Conservation (phyloP, 2,329 filamentous ascomycete genomes). For the Penicillium sp. region DNA sequence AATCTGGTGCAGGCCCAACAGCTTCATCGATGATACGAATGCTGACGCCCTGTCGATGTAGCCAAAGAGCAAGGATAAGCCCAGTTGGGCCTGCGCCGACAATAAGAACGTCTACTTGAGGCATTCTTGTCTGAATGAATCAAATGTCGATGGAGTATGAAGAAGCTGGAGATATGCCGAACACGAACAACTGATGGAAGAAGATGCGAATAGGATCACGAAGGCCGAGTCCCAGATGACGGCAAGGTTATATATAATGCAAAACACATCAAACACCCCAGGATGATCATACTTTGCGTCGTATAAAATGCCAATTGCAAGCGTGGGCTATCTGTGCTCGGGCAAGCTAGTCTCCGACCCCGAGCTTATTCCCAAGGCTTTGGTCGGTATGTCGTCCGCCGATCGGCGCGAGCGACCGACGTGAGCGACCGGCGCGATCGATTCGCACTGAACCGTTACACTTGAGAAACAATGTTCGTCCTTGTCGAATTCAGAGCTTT, state of each 20-base stretch:
- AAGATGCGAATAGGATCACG: no score
- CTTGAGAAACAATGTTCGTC: constrained; percentile 1
- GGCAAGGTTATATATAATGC: no score
- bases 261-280: no score
- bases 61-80: constrained; percentile 32
- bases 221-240: no score
- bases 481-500: neutral
- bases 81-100: constrained; percentile 32
- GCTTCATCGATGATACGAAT: constrained; percentile 48
- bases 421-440: no score
- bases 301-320: neutral
- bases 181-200: no score
- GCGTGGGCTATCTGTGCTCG: constrained; percentile 6
- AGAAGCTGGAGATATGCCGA: no score
- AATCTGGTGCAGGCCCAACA: constrained; percentile 34
- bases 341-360: constrained; percentile 12
- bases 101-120: constrained; percentile 27
- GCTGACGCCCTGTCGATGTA: constrained; percentile 26
- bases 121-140: no score
- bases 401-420: constrained; percentile 6
- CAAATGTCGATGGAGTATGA: no score
- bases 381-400: constrained; percentile 10
- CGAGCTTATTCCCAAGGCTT: no score
- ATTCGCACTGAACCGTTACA: neutral
- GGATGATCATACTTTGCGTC: no score